Evolutionary conservation across 805 yeast species (phyloP).

Genomic region (Cyberlindnera euphorbiiphila): DNA sequence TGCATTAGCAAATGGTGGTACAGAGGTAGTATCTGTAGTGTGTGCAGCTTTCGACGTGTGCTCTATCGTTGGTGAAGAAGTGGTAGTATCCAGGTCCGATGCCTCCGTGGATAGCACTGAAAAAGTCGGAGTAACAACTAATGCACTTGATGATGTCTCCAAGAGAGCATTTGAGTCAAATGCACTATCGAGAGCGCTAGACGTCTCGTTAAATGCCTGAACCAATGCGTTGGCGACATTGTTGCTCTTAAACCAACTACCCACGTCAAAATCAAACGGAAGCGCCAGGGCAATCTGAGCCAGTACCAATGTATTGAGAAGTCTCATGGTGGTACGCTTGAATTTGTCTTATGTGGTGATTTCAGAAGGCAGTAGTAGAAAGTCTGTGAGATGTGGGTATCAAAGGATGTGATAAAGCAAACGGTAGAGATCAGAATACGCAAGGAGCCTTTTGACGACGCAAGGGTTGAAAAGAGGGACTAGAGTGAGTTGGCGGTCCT

Average conservation of each 20-base stretch:
- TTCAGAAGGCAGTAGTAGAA: no score
- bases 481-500: slow-evolving; percentile 14
- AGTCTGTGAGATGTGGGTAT: no score
- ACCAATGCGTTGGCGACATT: background rate
- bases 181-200: background rate
- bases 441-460: slow-evolving; percentile 6
- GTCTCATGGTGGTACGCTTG: slow-evolving; percentile 11
- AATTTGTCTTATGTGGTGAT: background rate
- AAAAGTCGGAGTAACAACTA: slow-evolving; percentile 1
- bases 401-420: background rate
- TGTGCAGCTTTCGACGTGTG: background rate
- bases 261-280: slow-evolving; percentile 14
- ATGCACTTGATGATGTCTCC: background rate
- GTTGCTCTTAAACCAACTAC: slow-evolving; percentile 11
- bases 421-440: background rate
- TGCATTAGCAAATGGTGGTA: background rate
- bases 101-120: no score
- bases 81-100: background rate
- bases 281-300: slow-evolving; percentile 17
- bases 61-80: background rate
- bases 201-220: background rate
- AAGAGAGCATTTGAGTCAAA: background rate
- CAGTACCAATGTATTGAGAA: slow-evolving; percentile 10
- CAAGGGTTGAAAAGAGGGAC: slow-evolving; percentile 12
- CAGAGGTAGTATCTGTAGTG: slow-evolving; percentile 2